Conservation (phyloP, 2,329 filamentous ascomycete genomes). For the Chrysoporthe puriensis region DNA sequence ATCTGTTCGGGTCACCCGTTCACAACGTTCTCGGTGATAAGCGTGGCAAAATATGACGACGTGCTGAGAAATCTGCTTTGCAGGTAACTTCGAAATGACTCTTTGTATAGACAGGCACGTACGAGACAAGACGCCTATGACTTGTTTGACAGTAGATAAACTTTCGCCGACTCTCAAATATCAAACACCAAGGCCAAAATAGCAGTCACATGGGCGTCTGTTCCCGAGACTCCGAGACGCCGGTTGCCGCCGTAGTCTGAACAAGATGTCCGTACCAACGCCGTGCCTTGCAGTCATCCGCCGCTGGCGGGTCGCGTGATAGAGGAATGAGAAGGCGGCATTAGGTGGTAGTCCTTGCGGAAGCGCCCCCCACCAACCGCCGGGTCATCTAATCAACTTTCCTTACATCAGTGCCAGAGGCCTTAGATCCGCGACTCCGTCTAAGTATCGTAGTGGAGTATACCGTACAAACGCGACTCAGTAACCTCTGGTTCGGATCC, state of each 20-base stretch:
- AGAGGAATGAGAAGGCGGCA: background rate
- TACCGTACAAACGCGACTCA: background rate
- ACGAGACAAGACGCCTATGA: constrained; percentile 10
- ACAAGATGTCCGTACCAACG: background rate
- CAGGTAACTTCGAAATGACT: background rate
- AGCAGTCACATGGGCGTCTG: constrained; percentile 11
- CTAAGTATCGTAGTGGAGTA: background rate
- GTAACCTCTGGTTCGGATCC: background rate
- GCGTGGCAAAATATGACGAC: constrained; percentile 1
- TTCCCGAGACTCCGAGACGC: constrained; percentile 10
- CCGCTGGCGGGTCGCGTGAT: background rate
- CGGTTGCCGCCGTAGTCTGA: constrained; percentile 11
- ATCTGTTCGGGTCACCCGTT: background rate
- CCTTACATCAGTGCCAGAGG: background rate
- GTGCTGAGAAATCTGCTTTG: background rate
- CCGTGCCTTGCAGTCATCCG: background rate
- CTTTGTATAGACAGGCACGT: background rate
- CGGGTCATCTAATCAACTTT: background rate
- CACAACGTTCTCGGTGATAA: background rate
- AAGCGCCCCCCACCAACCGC: background rate
- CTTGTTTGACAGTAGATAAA: constrained; percentile 3
- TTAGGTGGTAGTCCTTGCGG: background rate
- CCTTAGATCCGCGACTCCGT: background rate
- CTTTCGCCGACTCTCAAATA: background rate
- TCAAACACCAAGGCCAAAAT: background rate